Evolutionary conservation across 2,329 filamentous ascomycete genomes (phyloP), one percentile per base, ranked within the genome.

Genomic region (Claviceps africana): DNA sequence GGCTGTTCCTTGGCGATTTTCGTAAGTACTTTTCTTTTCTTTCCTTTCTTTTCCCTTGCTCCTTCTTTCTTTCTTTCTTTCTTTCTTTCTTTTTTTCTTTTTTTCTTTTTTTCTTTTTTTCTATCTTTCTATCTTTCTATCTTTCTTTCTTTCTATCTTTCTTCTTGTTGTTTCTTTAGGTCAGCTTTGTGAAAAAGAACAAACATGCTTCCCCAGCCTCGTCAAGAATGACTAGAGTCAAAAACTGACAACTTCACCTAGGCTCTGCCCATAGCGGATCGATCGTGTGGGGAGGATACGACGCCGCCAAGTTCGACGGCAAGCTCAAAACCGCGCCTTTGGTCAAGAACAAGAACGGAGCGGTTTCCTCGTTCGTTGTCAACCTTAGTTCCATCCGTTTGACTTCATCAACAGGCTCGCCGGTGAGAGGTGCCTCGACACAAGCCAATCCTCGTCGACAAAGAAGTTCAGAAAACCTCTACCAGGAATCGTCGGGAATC

Each of bases 201-300:
- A 39, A n/a, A 17, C n/a, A 17, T n/a, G 39, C 39, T 40, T 17
- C 33, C 13, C 39, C 8, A 40, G 3, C n/a, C 9, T 40, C 39
- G 19, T 21, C 9, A 7, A 11, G 3, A 2, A 40, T 40, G 2
- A 19, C 17, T 13, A 40, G 25, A 5, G 25, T 17, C 19, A 25
- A 15, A 4, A 40, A 28, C 35, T 48, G 47, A 48, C 47, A 25
- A 25, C 13, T 7, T 28, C 19, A 21, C n/a, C 17, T 40, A 48
- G 47, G 47, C 15, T 48, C 47, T 42, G 22, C 48, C 4, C 31
- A 46, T 2, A 47, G n/a, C 9, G 52, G 52, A 10, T 33, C 52
- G 3, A 11, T 53, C 6, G 28, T 53, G 3, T 53, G 48, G 25
- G 52, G 52, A n/a, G 52, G 52, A 28, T 33, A 51, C 31, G 52